Evolutionary conservation across 495 filamentous ascomycete genomes (phyloP), one percentile per base, ranked within the genome.

Genomic region (Hyphodiscus hymeniophilus): DNA sequence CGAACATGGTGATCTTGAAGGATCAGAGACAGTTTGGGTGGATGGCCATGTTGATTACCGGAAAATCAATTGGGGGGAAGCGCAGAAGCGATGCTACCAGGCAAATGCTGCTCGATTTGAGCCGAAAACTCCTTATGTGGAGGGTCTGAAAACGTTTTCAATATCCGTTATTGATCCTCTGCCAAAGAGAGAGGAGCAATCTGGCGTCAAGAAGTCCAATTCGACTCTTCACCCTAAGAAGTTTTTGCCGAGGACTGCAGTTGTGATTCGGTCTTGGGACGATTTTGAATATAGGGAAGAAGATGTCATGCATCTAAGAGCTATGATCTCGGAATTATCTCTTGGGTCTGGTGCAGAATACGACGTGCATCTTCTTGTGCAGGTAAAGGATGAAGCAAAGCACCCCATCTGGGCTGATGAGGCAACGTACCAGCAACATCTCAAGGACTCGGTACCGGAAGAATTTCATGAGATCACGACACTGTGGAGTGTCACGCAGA

Each of bases 401-500:
- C 61, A 77, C 35, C 75, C 79, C 11, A 80, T 91, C 49, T 83
- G 79, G 70, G 73, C 79, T 8, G 74, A 83, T 56, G 63, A 69
- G 32, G 67, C 74, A 10, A 65, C 70, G 1, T 85, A 89, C 53
- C 60, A 68, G 48, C 44, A 56, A 30, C 68, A 66, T 13, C 79
- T 98, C 30, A 68, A 76, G 12, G 76, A 84, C 8, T 74, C 82
- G 0, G 73, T 96, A 22, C 92, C 92, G 0, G 72, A 74, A 31
- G 92, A 98, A 55, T 97, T 98, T 67, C 79, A 73, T 16, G 90
- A 87, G 7, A 83, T 98, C 64, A 84, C 82, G 15, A 88, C 84
- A 0, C 76, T 98, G 3, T 98, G 92, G 92, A 86, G 87, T 10
- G 87, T 94, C 63, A 76, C 79, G 7, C 89, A 96, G 66, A 96